A percentile compares a stretch with the other conserved stretches of the same genome.
These are phyloP conservation scores for Crithidia brevicula DNA, from an alignment of 208 protist genomes.

Conservation along the genomic window DNA sequence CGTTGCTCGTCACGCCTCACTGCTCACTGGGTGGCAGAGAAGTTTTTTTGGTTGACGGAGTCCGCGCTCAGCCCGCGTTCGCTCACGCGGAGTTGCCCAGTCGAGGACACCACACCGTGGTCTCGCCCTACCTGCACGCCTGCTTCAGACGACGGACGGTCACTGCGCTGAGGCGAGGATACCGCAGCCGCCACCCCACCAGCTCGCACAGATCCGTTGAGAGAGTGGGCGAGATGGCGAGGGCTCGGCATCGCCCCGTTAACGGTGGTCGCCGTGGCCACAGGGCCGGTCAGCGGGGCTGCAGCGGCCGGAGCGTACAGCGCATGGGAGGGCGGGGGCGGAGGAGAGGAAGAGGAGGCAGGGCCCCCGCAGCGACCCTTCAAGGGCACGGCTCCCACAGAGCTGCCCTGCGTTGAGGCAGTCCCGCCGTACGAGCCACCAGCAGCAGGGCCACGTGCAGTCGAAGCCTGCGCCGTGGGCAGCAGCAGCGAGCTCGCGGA, in stretches of 20 bases:
- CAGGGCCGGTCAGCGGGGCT: neutral
- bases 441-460: too few species aligned
- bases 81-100: conserved; percentile 24
- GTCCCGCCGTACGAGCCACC: too few species aligned
- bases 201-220: neutral
- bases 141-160: neutral
- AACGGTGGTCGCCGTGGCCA: neutral
- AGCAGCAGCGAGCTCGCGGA: neutral
- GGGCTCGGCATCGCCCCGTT: conserved; percentile 12
- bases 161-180: neutral
- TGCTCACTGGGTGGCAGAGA: conserved; percentile 8
- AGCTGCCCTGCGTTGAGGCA: conserved; percentile 2
- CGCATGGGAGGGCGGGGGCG: neutral
- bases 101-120: conserved; percentile 1
- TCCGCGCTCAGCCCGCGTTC: conserved; percentile 9
- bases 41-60: neutral
- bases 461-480: too few species aligned
- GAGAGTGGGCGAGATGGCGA: neutral
- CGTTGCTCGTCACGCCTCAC: too few species aligned
- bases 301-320: neutral
- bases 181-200: neutral
- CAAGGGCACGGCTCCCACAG: too few species aligned
- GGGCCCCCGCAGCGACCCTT: too few species aligned
- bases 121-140: neutral
- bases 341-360: neutral